Percentiles rank a stretch among this genome's conserved stretches.
phyloP scores from a whole-genome alignment of 2,329 filamentous ascomycete species.

The Rugonectria rugulosa region DNA sequence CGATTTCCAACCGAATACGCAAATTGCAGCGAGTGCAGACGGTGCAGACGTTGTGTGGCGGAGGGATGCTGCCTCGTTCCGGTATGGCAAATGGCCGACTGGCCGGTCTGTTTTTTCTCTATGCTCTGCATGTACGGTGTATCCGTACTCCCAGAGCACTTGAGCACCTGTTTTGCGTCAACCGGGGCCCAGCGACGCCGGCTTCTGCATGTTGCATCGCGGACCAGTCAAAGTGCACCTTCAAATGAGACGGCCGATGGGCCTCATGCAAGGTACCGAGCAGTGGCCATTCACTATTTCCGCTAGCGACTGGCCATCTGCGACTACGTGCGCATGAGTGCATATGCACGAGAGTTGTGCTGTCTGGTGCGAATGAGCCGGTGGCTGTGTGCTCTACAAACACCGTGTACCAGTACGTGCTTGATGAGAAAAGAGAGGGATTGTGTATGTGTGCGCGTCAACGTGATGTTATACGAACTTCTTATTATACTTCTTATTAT shows the following conservation, averaged over 20 bases:
- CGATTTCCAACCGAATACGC: not conserved
- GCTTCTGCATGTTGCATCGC: slow-evolving; percentile 11
- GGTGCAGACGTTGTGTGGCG: no score
- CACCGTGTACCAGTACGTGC: no score
- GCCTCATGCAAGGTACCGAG: slow-evolving; percentile 20
- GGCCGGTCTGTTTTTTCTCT: no score
- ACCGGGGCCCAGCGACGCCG: slow-evolving; percentile 11
- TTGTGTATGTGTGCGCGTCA: no score
- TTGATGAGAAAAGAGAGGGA: no score
- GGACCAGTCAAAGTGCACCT: slow-evolving; percentile 4
- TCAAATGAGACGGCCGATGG: slow-evolving; percentile 4
- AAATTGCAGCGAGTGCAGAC: no score
- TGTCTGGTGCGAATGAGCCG: not conserved
- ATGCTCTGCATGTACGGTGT: no score
- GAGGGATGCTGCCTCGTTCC: no score
- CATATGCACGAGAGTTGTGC: slow-evolving; percentile 1
- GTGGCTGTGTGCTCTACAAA: slow-evolving; percentile 3
- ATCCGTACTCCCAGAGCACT: no score
- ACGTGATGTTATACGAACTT: no score
- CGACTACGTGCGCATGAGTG: not conserved
- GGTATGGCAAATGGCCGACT: no score
- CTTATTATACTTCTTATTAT: no score
- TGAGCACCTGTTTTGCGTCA: slow-evolving; percentile 18
- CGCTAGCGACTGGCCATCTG: slow-evolving; percentile 4
- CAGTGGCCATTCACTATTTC: not conserved